Evolutionary conservation across 495 filamentous ascomycete species (phyloP), one percentile per base, ranked within the genome.

Genomic region (Xylaria acuta): DNA sequence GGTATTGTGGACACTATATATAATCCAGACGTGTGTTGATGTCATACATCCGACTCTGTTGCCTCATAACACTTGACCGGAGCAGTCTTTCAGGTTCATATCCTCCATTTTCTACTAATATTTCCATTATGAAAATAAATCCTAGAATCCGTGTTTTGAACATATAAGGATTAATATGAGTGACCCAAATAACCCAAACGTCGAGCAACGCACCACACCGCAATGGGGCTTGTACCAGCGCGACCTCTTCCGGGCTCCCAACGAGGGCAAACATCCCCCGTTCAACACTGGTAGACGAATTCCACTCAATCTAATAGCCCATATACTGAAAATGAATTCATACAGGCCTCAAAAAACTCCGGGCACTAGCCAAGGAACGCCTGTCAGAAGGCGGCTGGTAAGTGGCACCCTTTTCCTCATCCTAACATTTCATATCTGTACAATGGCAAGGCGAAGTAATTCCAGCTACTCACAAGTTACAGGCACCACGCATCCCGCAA

Each of bases 401-500:
- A 8, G 70, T 0, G 27, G 36, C 7, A 32, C 49, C 69, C 4
- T 6, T 59, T 16, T 8, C 51, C 6, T 38, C 16, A 49, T 27
- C n/a, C 25, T 14, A 18, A 0, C 18, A 38, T 60, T 36, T 36
- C 18, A 36, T 36, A 1, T 40, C 36, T 41, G 20, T 11, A 60
- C 8, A 20, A 38, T 14, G 1, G 8, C 9, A 22, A 5, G 11
- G 0, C 1, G 36, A 64, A 45, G 11, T 0, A 16, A 8, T 32
- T 32, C 56, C 27, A 32, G 53, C 47, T 20, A 51, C 70, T 74
- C 38, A 70, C 30, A 32, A 51, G 18, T 22, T n/a, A 25, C 40
- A 78, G 73, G 85, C 86, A 83, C 80, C 92, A 92, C 70, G 86
- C 91, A 58, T 90, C 89, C 60, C 91, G 83, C 69, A 92, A 91